phyloP scores from a whole-genome alignment of 2,329 filamentous ascomycete species.

The Diaporthe humulicola region DNA sequence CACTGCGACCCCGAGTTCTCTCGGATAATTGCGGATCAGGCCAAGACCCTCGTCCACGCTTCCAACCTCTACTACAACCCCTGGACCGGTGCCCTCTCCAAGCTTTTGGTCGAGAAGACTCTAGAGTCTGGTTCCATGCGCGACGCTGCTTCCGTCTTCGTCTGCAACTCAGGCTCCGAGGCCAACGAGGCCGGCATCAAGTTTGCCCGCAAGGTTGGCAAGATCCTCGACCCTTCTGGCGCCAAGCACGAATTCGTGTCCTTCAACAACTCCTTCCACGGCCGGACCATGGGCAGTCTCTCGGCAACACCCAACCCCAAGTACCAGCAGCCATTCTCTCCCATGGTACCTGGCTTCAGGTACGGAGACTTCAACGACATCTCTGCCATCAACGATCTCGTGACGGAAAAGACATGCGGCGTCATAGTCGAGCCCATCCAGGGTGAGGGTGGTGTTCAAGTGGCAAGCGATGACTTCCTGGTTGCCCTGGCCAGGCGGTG shows the following conservation, averaged over 20 bases:
- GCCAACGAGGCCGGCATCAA: constrained; percentile 99
- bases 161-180: constrained; percentile 97
- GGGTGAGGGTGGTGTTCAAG: constrained; percentile 93
- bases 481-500: constrained; percentile 86
- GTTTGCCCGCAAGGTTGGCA: constrained; percentile 93
- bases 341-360: constrained; percentile 94
- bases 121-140: constrained; percentile 84
- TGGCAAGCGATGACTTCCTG: constrained; percentile 86
- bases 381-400: constrained; percentile 75
- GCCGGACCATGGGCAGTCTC: constrained; percentile 93
- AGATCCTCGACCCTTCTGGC: constrained; percentile 77
- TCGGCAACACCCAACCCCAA: constrained; percentile 99
- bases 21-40: constrained; percentile 82
- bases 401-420: constrained; percentile 89
- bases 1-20: constrained; percentile 88
- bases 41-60: constrained; percentile 85
- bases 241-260: constrained; percentile 88
- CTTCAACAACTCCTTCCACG: constrained; percentile 94
- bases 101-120: constrained; percentile 87
- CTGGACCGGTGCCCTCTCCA: constrained; percentile 91
- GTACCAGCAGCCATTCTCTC: constrained; percentile 94
- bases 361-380: constrained; percentile 91
- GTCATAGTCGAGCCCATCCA: constrained; percentile 98
- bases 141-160: constrained; percentile 83
- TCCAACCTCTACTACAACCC: constrained; percentile 98